Base-by-base conservation (phyloP, 306 rosid species). In the Ziziphus jujuba region DNA sequence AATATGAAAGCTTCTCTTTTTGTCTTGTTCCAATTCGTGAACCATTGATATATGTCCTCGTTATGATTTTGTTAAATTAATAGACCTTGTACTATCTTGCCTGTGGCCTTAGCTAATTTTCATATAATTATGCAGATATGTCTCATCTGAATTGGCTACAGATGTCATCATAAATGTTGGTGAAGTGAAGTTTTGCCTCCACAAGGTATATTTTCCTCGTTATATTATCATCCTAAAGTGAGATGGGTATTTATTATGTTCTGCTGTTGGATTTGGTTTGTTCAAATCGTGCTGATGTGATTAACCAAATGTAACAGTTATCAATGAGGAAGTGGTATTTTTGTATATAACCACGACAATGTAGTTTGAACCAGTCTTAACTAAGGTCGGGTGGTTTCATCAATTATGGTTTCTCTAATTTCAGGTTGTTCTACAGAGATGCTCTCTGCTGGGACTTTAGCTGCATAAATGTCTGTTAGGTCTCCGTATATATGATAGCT, bases 181-280 rank as follows among this genome's bases (percentile, higher is more conserved):
- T 59, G 97, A 85, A 67, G 92, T 90, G 33, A 91, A 88, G 81
- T 95, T 95, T 82, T 69, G 61, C 77, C 96, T 90, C 52, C 99
- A 95, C 81, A 95, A 88, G 96, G 99, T 90, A 84, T 62, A 80
- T 35, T 34, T 21, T 22, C 57, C 75, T 48, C 52, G 28, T 57
- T 43, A 21, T 20, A 12, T 10, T 56, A 49, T 21, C 17, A 66
- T 59, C 35, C 22, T 66, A 24, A 63, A 49, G 43, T 49, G 68
- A 47, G 59, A 34, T 56, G 40, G n/a, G 23, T 14, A 48, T 45
- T 59, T 44, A 5, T 40, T 24, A 44, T n/a, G 12, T 20, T n/a
- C 34, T 36, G 50, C 16, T 47, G 10, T 28, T 22, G 22, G 35
- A 59, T 40, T 69, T 34, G 24, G 65, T 62, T 35, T 12, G 14